phyloP scores from a whole-genome alignment of 306 rosid genomes.

The Prunus campanulata region DNA sequence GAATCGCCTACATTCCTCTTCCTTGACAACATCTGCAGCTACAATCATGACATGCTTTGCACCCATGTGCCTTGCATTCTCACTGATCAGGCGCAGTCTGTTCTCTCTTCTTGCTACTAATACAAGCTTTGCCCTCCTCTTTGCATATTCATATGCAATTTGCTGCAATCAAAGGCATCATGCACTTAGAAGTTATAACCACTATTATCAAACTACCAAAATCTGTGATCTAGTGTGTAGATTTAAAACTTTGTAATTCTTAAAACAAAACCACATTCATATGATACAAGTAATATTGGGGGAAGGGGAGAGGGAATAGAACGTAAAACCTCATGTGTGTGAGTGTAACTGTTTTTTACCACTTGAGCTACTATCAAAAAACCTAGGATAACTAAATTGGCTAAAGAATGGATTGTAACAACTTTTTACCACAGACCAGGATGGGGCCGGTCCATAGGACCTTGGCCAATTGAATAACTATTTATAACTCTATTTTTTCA shows the following conservation, averaged over 20 bases:
- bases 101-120: conserved; percentile 78
- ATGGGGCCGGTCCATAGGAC: no score
- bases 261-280: no score
- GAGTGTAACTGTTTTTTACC: no score
- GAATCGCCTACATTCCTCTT: conserved; percentile 80
- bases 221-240: not conserved
- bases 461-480: no score
- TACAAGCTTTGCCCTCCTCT: conserved; percentile 65
- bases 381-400: no score
- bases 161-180: conserved; percentile 42
- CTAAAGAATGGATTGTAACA: no score
- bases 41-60: conserved; percentile 63
- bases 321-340: no score
- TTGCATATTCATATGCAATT: conserved; percentile 89
- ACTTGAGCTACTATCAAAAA: no score
- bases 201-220: not conserved
- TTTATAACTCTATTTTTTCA: no score
- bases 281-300: no score
- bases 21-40: conserved; percentile 92
- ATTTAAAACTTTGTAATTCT: not conserved
- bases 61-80: conserved; percentile 66
- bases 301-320: no score
- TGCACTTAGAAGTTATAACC: not conserved
- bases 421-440: no score
- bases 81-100: conserved; percentile 57